These are phyloP conservation scores for Huntiella decipiens DNA, from an alignment of 2,329 filamentous ascomycete genomes.

Conservation along the genomic window DNA sequence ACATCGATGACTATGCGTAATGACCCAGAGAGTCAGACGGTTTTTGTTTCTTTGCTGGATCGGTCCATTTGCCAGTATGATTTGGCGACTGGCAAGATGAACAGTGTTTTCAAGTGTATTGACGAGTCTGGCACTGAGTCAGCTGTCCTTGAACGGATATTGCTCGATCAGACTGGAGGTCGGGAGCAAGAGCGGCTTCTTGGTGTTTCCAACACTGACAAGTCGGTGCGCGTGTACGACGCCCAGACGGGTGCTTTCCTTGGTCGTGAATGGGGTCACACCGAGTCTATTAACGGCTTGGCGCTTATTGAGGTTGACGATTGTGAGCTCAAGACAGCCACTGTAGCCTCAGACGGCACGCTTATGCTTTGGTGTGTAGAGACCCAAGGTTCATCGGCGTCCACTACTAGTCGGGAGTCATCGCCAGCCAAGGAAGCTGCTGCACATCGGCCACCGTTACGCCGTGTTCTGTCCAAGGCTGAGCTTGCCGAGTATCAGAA, in stretches of 20 bases:
- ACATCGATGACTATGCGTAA: slow-evolving; percentile 59
- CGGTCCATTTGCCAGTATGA: slow-evolving; percentile 42
- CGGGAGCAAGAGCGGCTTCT: slow-evolving; percentile 48
- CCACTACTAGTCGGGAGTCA: slow-evolving; percentile 29
- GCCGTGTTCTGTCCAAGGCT: slow-evolving; percentile 69
- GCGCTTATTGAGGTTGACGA: slow-evolving; percentile 46
- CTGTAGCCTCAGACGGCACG: slow-evolving; percentile 60
- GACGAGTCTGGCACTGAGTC: slow-evolving; percentile 67
- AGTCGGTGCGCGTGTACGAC: slow-evolving; percentile 83
- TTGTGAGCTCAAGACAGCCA: slow-evolving; percentile 41
- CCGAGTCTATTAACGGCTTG: slow-evolving; percentile 77
- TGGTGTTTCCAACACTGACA: slow-evolving; percentile 86
- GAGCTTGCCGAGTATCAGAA: slow-evolving; percentile 66
- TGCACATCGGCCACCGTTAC: slow-evolving; percentile 47
- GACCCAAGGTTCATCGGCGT: slow-evolving; percentile 21
- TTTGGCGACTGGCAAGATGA: slow-evolving; percentile 46
- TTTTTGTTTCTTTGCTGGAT: slow-evolving; percentile 42
- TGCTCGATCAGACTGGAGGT: slow-evolving; percentile 36
- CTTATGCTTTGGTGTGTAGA: slow-evolving; percentile 61
- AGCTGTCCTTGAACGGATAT: slow-evolving; percentile 64
- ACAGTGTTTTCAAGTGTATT: slow-evolving; percentile 60
- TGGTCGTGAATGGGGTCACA: slow-evolving; percentile 85
- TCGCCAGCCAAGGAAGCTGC: slow-evolving; percentile 31
- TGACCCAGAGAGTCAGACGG: slow-evolving; percentile 29
- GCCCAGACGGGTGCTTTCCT: slow-evolving; percentile 56